Conservation (phyloP, 2,329 filamentous ascomycete species). For the Penicillium rolfsii region DNA sequence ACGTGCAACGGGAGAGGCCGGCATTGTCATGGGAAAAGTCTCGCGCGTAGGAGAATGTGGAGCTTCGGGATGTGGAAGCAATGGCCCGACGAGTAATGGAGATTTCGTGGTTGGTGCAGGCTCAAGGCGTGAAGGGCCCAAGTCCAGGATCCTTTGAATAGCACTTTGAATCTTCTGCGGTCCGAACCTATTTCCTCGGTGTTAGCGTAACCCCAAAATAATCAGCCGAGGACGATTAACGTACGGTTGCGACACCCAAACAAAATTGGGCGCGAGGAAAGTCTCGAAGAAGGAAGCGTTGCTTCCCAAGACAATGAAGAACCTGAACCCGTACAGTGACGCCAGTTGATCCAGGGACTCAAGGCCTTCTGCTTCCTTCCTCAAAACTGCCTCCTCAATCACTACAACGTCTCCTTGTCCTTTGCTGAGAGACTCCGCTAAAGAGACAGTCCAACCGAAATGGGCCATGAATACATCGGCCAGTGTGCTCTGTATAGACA, state of each 20-base stretch:
- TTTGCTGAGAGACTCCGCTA: conserved; percentile 30
- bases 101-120: not conserved
- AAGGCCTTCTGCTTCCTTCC: conserved; percentile 13
- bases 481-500: conserved; percentile 33
- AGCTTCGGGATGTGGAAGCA: not conserved
- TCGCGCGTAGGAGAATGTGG: not conserved
- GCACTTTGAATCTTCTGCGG: conserved; percentile 33
- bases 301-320: conserved; percentile 29
- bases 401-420: conserved; percentile 34
- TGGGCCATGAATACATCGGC: conserved; percentile 30
- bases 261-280: conserved; percentile 17
- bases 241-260: conserved; percentile 36
- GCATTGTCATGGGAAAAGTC: not conserved
- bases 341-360: conserved; percentile 12
- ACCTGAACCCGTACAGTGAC: conserved; percentile 15
- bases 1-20: not conserved
- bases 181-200: conserved; percentile 25
- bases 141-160: conserved; percentile 18
- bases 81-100: not conserved
- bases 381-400: conserved; percentile 32
- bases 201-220: conserved; percentile 14
- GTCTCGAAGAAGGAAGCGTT: not conserved
- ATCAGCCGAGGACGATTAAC: not conserved
- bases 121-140: not conserved
- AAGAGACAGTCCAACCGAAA: conserved; percentile 31